Percentiles rank a stretch among this genome's conserved stretches.
Evolutionary conservation across 2,329 filamentous ascomycete genomes (phyloP).

Genomic region (Mycosphaerella arachidis): DNA sequence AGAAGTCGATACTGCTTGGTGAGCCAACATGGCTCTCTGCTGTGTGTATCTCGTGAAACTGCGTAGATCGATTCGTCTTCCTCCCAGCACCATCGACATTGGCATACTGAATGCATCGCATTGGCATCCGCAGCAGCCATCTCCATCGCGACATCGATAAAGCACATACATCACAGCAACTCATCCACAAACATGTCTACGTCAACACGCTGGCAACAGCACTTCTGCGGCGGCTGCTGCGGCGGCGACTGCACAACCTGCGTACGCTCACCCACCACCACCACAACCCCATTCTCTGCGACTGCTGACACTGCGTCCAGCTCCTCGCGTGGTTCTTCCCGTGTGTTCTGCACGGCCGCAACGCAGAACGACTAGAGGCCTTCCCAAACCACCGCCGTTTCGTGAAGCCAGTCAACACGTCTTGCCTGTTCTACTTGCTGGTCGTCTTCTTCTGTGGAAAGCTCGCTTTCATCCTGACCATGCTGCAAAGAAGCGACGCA

Average conservation of each 20-base stretch:
- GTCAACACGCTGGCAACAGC: neutral
- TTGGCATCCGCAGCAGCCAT: too few species aligned
- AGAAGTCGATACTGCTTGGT: neutral
- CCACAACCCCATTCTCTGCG: neutral
- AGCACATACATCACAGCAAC: neutral
- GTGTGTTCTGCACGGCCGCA: neutral
- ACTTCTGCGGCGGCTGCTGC: neutral
- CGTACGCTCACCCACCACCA: neutral
- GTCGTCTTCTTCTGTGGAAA: neutral
- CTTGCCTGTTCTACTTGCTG: neutral
- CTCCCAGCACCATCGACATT: neutral
- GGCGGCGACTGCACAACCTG: neutral
- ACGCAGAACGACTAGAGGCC: neutral
- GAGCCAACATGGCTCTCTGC: neutral
- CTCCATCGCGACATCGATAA: neutral
- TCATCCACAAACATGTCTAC: neutral
- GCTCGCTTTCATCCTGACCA: neutral
- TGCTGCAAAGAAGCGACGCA: neutral
- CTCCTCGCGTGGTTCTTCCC: neutral
- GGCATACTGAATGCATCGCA: neutral
- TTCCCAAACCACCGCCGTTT: neutral
- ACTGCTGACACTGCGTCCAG: neutral
- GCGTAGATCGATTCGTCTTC: neutral
- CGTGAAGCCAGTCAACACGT: neutral
- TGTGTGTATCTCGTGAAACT: neutral